Evolutionary conservation across 1,284 basidiomycete species (phyloP).

Genomic region (Ceratobasidium sp.): DNA sequence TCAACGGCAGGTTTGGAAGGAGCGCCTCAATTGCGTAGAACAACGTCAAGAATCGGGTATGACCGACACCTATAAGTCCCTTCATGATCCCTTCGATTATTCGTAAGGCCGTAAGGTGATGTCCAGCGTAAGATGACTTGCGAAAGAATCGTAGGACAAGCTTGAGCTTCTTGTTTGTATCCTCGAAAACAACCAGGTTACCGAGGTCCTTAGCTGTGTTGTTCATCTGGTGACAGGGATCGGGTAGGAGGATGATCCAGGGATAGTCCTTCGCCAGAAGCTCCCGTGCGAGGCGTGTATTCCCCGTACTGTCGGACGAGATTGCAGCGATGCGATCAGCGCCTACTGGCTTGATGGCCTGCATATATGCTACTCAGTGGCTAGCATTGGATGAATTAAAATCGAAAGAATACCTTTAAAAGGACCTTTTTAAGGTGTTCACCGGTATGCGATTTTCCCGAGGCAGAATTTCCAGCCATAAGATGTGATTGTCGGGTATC

Average conservation of each 20-base stretch:
- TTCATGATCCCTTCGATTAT: slow-evolving; percentile 43
- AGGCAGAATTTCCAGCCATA: slow-evolving; percentile 47
- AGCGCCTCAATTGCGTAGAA: slow-evolving; percentile 40
- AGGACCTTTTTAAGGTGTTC: slow-evolving; percentile 3
- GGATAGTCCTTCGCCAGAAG: slow-evolving; percentile 47
- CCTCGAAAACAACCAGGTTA: slow-evolving; percentile 49
- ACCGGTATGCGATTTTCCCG: slow-evolving; percentile 28
- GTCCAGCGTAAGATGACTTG: slow-evolving; percentile 49
- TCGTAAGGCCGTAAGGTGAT: slow-evolving; percentile 47
- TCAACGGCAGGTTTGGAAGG: background rate
- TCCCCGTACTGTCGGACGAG: slow-evolving; percentile 54
- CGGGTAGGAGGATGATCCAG: slow-evolving; percentile 51
- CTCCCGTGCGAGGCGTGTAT: slow-evolving; percentile 50
- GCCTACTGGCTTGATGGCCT: slow-evolving; percentile 47
- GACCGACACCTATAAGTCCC: slow-evolving; percentile 52
- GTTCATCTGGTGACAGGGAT: slow-evolving; percentile 53
- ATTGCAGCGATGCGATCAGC: slow-evolving; percentile 48
- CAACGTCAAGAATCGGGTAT: slow-evolving; percentile 52
- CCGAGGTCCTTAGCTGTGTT: slow-evolving; percentile 53
- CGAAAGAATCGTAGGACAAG: slow-evolving; percentile 49
- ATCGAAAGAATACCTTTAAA: background rate
- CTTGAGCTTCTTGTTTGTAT: slow-evolving; percentile 47
- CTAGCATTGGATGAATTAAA: background rate
- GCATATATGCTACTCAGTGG: too few relatives aligned
- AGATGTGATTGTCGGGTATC: slow-evolving; percentile 45